Evolutionary conservation across 2,329 filamentous ascomycete genomes (phyloP).

Genomic region (Incumbomyces lentus): DNA sequence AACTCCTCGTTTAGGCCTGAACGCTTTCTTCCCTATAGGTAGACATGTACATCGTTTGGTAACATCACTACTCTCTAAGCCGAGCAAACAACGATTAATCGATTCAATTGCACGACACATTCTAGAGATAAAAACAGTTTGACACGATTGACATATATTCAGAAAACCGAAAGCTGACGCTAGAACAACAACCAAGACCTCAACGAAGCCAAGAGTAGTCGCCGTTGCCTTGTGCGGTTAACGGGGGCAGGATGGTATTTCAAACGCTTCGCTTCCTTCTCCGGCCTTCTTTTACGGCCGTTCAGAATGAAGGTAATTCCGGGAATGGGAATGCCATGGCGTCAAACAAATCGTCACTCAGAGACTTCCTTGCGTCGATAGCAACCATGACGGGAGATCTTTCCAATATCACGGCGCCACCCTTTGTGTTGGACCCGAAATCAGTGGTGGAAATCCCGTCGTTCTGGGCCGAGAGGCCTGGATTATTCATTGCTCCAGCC

Average conservation of each 20-base stretch:
- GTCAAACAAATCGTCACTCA: conserved; percentile 22
- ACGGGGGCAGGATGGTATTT: conserved; percentile 1
- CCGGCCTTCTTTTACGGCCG: not conserved
- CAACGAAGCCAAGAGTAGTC: no score
- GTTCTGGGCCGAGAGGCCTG: conserved; percentile 72
- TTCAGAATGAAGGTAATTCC: not conserved
- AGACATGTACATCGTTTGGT: no score
- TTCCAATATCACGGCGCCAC: conserved; percentile 68
- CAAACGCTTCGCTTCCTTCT: conserved; percentile 1
- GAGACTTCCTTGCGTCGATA: conserved; percentile 45
- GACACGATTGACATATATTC: no score
- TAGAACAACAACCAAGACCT: no score
- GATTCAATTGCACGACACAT: no score
- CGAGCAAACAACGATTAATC: no score
- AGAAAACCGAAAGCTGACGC: no score
- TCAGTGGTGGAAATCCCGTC: conserved; percentile 71
- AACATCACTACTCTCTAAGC: no score
- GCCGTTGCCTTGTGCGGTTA: not conserved
- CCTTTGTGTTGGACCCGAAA: conserved; percentile 70
- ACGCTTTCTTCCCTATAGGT: no score
- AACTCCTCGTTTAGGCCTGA: no score
- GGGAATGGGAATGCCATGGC: conserved; percentile 4
- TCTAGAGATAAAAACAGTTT: no score
- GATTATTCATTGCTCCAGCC: conserved; percentile 70
- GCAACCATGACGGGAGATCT: conserved; percentile 75